A percentile compares a stretch with the other conserved stretches of the same genome.
These are phyloP conservation scores for Talaromyces pinophilus DNA, from an alignment of 2,329 filamentous ascomycete species.

Conservation along the genomic window DNA sequence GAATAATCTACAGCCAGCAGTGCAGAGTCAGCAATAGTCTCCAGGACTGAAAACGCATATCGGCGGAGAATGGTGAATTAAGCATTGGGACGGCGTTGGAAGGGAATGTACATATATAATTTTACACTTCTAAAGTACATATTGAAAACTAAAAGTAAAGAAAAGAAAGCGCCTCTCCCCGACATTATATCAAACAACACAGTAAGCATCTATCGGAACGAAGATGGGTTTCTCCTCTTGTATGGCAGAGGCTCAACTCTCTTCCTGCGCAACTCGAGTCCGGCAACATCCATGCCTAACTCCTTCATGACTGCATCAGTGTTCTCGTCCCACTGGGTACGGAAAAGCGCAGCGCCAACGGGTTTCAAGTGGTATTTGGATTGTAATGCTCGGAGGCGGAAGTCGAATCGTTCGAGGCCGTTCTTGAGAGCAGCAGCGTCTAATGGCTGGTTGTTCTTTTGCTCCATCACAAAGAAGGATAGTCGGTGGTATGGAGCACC, in stretches of 20 bases:
- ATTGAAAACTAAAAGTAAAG: constrained; percentile 28
- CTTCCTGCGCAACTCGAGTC: constrained; percentile 82
- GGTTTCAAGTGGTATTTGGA: constrained; percentile 68
- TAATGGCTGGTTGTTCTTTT: constrained; percentile 62
- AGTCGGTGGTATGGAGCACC: constrained; percentile 89
- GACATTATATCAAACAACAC: constrained; percentile 16
- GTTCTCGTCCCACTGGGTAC: constrained; percentile 83
- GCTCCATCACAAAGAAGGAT: constrained; percentile 79
- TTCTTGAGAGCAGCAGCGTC: constrained; percentile 60
- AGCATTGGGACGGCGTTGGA: constrained; percentile 20
- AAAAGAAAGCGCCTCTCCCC: constrained; percentile 15
- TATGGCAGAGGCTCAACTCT: constrained; percentile 69
- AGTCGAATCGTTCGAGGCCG: constrained; percentile 61
- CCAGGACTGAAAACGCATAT: not conserved
- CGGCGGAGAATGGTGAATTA: not conserved
- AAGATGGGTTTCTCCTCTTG: constrained; percentile 57
- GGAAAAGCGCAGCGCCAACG: constrained; percentile 85
- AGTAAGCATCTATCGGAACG: constrained; percentile 42
- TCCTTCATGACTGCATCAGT: constrained; percentile 86
- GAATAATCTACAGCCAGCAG: constrained; percentile 38
- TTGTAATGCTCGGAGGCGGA: constrained; percentile 73
- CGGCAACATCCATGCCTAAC: constrained; percentile 70
- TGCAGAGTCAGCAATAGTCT: not conserved
- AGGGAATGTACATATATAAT: constrained; percentile 40
- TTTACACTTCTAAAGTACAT: constrained; percentile 49